Evolutionary conservation across 2,329 filamentous ascomycete species (phyloP).

Genomic region (Trichoderma hamatum): DNA sequence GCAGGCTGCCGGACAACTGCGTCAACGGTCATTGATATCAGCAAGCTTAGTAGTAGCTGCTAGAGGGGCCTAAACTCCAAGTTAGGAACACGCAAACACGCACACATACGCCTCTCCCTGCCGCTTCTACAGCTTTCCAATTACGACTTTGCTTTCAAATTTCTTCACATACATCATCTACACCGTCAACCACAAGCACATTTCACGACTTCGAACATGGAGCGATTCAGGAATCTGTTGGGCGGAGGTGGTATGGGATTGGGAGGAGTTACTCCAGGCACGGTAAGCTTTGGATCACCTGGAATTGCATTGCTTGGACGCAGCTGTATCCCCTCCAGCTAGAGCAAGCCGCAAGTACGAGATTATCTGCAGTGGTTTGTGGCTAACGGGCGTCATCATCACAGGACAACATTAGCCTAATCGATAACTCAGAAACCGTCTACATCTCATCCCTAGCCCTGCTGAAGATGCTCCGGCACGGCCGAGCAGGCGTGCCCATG

Average conservation of each 20-base stretch:
- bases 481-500: conserved; percentile 97
- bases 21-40: conserved; percentile 26
- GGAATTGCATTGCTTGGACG: background rate
- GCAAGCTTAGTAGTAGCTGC: conserved; percentile 26
- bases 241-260: conserved; percentile 73
- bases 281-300: conserved; percentile 40
- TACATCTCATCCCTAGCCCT: conserved; percentile 98
- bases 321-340: background rate
- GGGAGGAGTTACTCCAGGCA: conserved; percentile 50
- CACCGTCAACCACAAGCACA: background rate
- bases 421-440: conserved; percentile 99
- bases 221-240: conserved; percentile 88
- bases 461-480: conserved; percentile 98
- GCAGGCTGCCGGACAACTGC: conserved; percentile 29
- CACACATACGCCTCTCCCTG: background rate
- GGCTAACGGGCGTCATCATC: conserved; percentile 26
- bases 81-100: background rate
- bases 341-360: background rate
- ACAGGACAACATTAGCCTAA: conserved; percentile 86
- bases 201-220: conserved; percentile 61
- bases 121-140: background rate
- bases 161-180: background rate
- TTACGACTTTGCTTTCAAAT: background rate
- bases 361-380: background rate
- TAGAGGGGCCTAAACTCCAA: conserved; percentile 17